These are phyloP conservation scores for Rhododendron kiyosumense DNA, from an alignment of 148 eudicot species.

Conservation along the genomic window DNA sequence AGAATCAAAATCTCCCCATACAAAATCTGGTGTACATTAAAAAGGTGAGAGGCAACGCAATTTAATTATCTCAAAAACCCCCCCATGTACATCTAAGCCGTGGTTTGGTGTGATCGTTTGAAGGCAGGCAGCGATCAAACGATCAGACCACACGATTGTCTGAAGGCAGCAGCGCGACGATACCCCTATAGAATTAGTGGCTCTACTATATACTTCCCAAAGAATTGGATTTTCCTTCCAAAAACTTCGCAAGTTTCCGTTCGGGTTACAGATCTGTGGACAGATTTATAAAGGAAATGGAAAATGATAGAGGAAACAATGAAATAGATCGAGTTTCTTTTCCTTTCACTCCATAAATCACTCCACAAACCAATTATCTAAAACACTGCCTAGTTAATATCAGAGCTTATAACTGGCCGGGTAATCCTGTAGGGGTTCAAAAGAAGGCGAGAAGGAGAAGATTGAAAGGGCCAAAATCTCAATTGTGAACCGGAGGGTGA, in stretches of 20 bases:
- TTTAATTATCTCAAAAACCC: neutral
- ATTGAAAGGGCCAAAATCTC: neutral
- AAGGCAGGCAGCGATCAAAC: neutral
- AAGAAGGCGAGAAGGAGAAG: neutral
- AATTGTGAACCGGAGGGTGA: conserved; percentile 57
- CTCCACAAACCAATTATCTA: neutral
- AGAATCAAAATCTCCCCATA: conserved; percentile 4
- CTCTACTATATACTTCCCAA: neutral
- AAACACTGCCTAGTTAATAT: neutral
- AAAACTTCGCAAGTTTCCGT: neutral
- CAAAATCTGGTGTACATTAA: conserved; percentile 4
- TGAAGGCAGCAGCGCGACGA: neutral
- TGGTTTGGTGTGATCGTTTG: neutral
- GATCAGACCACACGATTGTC: neutral
- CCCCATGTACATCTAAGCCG: conserved; percentile 3
- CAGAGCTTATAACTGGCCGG: neutral
- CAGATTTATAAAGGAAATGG: neutral
- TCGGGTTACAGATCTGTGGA: neutral
- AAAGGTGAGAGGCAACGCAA: neutral
- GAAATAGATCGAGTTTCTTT: neutral
- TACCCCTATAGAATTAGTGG: neutral
- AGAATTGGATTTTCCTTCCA: neutral
- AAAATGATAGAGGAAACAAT: neutral
- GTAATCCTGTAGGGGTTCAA: neutral
- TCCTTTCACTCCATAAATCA: neutral